Evolutionary conservation across 371 early-diverging fungal genomes (phyloP).

Genomic region (Rhizopus stolonifer): DNA sequence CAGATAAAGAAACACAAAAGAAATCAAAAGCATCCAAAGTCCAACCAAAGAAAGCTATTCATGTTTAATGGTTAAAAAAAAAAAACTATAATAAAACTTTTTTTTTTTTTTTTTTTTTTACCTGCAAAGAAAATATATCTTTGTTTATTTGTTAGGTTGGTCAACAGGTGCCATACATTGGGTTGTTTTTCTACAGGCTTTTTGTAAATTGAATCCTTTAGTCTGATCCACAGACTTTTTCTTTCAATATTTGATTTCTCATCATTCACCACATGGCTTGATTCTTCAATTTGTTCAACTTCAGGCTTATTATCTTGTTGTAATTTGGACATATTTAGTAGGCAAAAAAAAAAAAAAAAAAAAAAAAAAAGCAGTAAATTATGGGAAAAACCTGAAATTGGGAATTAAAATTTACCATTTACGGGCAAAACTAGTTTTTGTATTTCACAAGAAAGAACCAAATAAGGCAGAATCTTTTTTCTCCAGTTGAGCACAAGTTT

Average conservation of each 20-base stretch:
- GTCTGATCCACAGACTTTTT: conserved; percentile 12
- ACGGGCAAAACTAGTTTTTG: not conserved
- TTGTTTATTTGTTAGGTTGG: conserved; percentile 35
- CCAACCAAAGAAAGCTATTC: conserved; percentile 73
- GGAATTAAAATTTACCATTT: not conserved
- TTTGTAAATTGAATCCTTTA: conserved; percentile 27
- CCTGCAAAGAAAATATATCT: conserved; percentile 45
- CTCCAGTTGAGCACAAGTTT: conserved; percentile 22
- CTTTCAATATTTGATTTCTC: conserved; percentile 1
- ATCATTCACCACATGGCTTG: not conserved
- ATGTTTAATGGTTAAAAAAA: not conserved
- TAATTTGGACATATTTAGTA: not conserved
- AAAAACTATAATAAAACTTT: too few relatives aligned
- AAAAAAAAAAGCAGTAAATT: not conserved
- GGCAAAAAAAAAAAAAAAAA: not conserved
- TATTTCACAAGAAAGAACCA: conserved; percentile 13
- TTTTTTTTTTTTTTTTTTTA: conserved; percentile 14
- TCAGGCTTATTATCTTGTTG: not conserved
- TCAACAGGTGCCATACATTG: conserved; percentile 37
- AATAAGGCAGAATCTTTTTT: conserved; percentile 47
- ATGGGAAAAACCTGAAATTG: not conserved
- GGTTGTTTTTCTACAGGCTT: conserved; percentile 36
- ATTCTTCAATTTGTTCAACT: not conserved
- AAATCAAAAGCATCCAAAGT: conserved; percentile 75
- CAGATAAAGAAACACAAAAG: conserved; percentile 58